Percentiles rank a stretch among this genome's conserved stretches.
Evolutionary conservation across 208 protist genomes (phyloP).

Genomic region (Leishmania arabica): DNA sequence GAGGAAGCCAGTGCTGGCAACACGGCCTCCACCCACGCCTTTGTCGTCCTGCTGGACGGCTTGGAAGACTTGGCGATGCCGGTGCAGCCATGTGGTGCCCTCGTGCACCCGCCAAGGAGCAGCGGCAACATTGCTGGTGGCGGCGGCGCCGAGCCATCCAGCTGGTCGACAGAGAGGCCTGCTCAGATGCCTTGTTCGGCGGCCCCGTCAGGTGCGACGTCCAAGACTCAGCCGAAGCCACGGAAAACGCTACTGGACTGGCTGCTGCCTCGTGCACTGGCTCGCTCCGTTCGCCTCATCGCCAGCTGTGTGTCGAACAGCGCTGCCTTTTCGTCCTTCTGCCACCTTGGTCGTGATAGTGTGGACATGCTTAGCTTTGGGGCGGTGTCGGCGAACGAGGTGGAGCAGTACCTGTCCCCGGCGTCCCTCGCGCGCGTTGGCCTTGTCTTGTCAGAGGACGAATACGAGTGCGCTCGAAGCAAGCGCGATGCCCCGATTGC

Average conservation of each 20-base stretch:
- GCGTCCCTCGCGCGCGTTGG: conserved; percentile 43
- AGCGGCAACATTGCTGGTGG: conserved; percentile 21
- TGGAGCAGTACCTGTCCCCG: conserved; percentile 67
- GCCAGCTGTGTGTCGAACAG: conserved; percentile 40
- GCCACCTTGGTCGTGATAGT: conserved; percentile 57
- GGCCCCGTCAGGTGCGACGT: not conserved
- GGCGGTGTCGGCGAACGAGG: conserved; percentile 57
- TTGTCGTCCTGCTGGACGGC: conserved; percentile 70
- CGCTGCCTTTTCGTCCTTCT: conserved; percentile 22
- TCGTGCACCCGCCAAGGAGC: conserved; percentile 39
- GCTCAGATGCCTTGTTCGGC: not conserved
- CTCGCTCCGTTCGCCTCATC: conserved; percentile 79
- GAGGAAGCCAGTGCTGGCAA: not conserved
- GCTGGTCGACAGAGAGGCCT: conserved; percentile 12
- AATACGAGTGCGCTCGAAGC: conserved; percentile 56
- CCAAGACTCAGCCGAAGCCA: not conserved
- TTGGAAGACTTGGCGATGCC: conserved; percentile 43
- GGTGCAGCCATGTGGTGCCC: conserved; percentile 54
- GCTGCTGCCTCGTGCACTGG: conserved; percentile 60
- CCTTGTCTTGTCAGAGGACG: conserved; percentile 64
- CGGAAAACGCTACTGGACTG: conserved; percentile 1
- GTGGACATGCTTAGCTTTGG: conserved; percentile 57
- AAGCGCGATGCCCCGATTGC: conserved; percentile 50
- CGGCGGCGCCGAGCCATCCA: conserved; percentile 26
- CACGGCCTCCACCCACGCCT: conserved; percentile 25